phyloP scores from a whole-genome alignment of 495 filamentous ascomycete genomes.

The Penicillium desertorum region DNA sequence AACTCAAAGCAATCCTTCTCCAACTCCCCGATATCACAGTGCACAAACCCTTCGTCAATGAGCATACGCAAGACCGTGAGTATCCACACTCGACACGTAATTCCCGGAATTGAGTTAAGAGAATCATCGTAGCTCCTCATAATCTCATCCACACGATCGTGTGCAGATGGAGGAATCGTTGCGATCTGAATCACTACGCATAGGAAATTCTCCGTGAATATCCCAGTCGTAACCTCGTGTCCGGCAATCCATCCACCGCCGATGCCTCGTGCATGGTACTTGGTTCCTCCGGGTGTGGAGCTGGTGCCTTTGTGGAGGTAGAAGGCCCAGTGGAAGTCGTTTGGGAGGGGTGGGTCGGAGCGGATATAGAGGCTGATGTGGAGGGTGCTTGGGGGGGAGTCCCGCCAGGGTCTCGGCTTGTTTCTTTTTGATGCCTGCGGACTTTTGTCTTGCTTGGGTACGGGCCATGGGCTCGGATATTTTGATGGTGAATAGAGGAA shows the following conservation, averaged over 20 bases:
- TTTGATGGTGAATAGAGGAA: background rate
- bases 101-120: background rate
- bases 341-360: constrained; percentile 6
- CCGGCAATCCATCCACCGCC: background rate
- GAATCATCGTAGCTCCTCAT: background rate
- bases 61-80: background rate
- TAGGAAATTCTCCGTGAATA: background rate
- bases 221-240: background rate
- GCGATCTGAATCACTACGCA: constrained; percentile 3
- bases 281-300: background rate
- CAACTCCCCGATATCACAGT: background rate
- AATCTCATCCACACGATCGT: background rate
- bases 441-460: background rate
- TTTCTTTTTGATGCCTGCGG: background rate
- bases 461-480: background rate
- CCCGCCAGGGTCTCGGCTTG: background rate
- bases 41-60: background rate
- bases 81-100: constrained; percentile 2
- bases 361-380: constrained; percentile 5
- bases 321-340: constrained; percentile 8
- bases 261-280: background rate
- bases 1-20: constrained; percentile 6
- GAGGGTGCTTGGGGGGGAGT: background rate
- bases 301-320: constrained; percentile 6
- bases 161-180: background rate